Evolutionary conservation across 495 filamentous ascomycete genomes (phyloP), one percentile per base, ranked within the genome.

Genomic region (Penicilliopsis zonata): DNA sequence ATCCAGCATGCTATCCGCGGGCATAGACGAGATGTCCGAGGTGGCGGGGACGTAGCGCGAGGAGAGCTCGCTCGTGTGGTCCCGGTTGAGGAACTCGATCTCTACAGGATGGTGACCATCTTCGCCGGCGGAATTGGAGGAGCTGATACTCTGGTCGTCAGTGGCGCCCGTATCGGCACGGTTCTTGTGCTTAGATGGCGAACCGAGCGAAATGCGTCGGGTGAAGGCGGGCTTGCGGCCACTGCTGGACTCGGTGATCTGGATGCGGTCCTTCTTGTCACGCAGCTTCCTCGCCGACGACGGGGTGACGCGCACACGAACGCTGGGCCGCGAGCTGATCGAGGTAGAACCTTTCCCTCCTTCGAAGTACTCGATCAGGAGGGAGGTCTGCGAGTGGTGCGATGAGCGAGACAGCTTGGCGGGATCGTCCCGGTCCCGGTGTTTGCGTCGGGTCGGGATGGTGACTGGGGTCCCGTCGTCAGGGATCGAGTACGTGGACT

Each of bases 351-450:
- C 61, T 54, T 90, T 94, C 31, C 82, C 80, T 43, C 76, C 85
- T 57, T 94, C 87, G 50, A 95, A 99, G 55, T 95, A 95, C 57
- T 99, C 90, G 49, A 99, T 99, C 49, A 99, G 65, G 31, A 99
- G 70, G 30, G 85, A 93, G 24, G 90, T 94, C 54, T 92, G 86
- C 29, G 83, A 90, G 34, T 75, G 67, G 22, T 70, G 62, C 14
- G 65, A 51, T 34, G 68, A 57, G 35, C 45, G 57, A 41, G 67
- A 61, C 42, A 65, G 52, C 37, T 65, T 68, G 42, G 65, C 63
- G 33, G 61, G 59, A 30, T 56, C 52, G 32, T 69, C 70, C 45
- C 67, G 72, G 31, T 61, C 58, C 28, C 61, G 48, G 37, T 65
- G 74, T 40, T 76, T 75, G 40, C 70, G 71, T 38, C 68, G 63